Evolutionary conservation across 2,329 filamentous ascomycete species (phyloP).

Genomic region (Leptographium procerum): DNA sequence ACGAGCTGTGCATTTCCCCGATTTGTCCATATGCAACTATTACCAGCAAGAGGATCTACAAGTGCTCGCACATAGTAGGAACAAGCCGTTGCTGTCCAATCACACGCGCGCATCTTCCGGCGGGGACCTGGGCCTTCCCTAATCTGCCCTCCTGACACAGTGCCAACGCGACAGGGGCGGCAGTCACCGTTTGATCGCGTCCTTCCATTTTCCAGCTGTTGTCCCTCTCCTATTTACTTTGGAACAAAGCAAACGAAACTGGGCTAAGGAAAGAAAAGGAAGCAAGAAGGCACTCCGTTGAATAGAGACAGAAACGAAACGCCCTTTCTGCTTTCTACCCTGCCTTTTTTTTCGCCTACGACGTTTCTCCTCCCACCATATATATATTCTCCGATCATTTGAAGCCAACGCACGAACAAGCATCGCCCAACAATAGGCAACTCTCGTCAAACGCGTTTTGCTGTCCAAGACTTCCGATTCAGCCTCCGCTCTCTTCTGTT

Average conservation of each 20-base stretch:
- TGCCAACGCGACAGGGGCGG: constrained; percentile 13
- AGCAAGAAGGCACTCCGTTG: neutral
- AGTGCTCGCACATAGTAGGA: too few relatives aligned
- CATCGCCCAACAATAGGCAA: neutral
- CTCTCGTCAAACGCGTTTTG: neutral
- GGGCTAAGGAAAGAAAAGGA: neutral
- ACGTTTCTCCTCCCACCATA: neutral
- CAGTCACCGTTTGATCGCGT: constrained; percentile 15
- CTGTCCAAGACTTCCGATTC: neutral
- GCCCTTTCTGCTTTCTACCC: neutral
- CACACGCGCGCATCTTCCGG: neutral
- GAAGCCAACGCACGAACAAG: neutral
- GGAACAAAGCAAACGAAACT: neutral
- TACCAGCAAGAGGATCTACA: neutral
- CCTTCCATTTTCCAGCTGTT: neutral
- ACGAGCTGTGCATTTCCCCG: neutral
- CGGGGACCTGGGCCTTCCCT: neutral
- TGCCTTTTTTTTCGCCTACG: neutral
- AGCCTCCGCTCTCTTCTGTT: neutral
- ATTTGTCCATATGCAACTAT: neutral
- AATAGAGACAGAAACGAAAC: neutral
- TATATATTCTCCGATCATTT: neutral
- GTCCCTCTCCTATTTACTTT: neutral
- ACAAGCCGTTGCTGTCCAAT: neutral
- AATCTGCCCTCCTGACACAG: constrained; percentile 13